These are phyloP conservation scores for Erodium chrysanthum DNA, from an alignment of 441 rosid genomes.

Conservation along the genomic window DNA sequence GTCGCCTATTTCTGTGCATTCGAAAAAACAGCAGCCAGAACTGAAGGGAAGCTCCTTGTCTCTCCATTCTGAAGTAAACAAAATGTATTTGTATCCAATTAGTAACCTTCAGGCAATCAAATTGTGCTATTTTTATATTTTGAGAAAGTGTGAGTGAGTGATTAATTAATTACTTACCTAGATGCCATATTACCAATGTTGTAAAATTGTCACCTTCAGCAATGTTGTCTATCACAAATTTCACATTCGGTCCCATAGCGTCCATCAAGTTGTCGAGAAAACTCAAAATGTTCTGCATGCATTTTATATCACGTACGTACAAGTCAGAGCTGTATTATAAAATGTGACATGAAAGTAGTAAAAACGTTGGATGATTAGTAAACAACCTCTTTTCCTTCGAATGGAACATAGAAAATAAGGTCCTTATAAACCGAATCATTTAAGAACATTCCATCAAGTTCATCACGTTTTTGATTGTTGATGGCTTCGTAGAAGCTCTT, in stretches of 20 bases:
- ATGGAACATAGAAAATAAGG: not conserved
- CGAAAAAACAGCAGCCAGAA: not conserved
- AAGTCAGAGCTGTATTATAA: not conserved
- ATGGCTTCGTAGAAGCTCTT: not conserved
- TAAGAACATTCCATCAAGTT: not conserved
- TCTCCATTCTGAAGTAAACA: not conserved
- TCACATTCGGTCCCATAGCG: not conserved
- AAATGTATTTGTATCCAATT: too few relatives aligned
- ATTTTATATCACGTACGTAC: too few relatives aligned
- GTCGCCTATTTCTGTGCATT: not conserved
- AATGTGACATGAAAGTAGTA: not conserved
- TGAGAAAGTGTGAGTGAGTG: too few relatives aligned
- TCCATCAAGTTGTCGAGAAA: not conserved
- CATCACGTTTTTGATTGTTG: not conserved
- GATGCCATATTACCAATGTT: not conserved
- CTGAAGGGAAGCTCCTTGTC: not conserved
- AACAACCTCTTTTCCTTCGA: not conserved
- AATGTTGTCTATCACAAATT: not conserved
- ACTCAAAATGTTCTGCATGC: not conserved
- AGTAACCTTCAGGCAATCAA: too few relatives aligned
- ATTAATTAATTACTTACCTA: not conserved
- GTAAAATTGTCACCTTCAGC: slow-evolving; percentile 1
- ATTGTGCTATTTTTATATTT: too few relatives aligned
- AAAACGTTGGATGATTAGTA: not conserved
- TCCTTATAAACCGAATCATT: not conserved